Conservation (phyloP, 164 flowering plant genomes). For the Vitis cinerea region DNA sequence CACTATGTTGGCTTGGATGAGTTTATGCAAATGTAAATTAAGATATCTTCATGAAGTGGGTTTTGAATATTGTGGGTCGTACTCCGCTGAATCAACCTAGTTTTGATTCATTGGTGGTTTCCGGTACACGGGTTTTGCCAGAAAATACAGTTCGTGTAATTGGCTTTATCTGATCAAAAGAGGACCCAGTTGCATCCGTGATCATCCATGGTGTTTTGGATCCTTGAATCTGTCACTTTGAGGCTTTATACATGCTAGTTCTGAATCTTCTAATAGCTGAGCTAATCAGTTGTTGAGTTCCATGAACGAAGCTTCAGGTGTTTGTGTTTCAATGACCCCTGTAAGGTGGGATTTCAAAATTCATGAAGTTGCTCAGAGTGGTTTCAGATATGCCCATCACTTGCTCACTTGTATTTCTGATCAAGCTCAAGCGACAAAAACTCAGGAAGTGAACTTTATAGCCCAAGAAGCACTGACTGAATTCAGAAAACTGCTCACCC, state of each 20-base stretch:
- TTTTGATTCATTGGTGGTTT: slow-evolving; percentile 1
- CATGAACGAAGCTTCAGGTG: slow-evolving; percentile 18
- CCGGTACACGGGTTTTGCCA: slow-evolving; percentile 2
- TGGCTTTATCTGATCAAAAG: slow-evolving; percentile 3
- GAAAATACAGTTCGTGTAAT: not conserved
- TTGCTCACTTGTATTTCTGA: slow-evolving; percentile 26
- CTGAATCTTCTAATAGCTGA: not conserved
- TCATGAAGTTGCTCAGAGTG: slow-evolving; percentile 32
- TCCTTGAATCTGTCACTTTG: too few relatives aligned
- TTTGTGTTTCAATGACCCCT: slow-evolving; percentile 15
- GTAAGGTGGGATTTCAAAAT: slow-evolving; percentile 24
- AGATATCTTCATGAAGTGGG: slow-evolving; percentile 1
- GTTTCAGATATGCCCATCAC: slow-evolving; percentile 26
- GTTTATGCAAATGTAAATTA: not conserved
- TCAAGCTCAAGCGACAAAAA: slow-evolving; percentile 17
- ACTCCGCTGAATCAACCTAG: slow-evolving; percentile 4
- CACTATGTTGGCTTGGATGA: not conserved
- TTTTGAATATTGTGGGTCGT: slow-evolving; percentile 1
- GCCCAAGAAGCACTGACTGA: slow-evolving; percentile 27
- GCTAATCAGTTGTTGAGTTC: not conserved
- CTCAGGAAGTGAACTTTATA: slow-evolving; percentile 25
- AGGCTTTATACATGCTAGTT: not conserved
- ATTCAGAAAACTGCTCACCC: slow-evolving; percentile 29
- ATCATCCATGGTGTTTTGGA: too few relatives aligned
- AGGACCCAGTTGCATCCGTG: not conserved